Base-by-base conservation (phyloP, 768 basidiomycete genomes). In the Paxillus involutus region DNA sequence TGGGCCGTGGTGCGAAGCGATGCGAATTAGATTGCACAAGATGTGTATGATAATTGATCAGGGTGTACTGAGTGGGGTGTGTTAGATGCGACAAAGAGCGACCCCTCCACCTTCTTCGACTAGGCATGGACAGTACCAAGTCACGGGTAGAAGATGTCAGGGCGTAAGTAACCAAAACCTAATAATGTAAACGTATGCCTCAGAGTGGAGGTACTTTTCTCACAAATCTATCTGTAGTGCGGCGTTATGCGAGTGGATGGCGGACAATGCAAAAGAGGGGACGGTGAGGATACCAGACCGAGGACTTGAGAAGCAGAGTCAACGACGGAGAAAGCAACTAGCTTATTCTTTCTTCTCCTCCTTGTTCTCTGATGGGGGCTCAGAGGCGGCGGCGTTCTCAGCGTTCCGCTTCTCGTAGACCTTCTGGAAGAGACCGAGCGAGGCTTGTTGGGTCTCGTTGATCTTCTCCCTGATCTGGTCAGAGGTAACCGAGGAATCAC, bases 361-460 rank as follows among this genome's bases (percentile, higher is more conserved):
- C 60, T 77, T 79, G 66, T 74, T 73, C 64, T 75, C 71, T 7
- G 71, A 35, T 70, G 64, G 46, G 70, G 75, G 55, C 76, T 79
- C 52, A 19, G 80, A 75, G 17, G 81, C 67, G 37, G 69, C 75
- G 59, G 69, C 75, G 59, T 80, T 81, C 74, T 92, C 90, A 29
- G 89, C 87, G 61, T 82, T 84, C 53, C 88, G 84, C 83, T 96
- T 96, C 81, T 94, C 92, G 70, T 95, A 94, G 13, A 92, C 85
- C 86, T 94, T 96, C 75, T 96, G 90, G 95, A 98, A 98, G 55
- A 98, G 87, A 55, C 91, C 91, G 36, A 98, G 84, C 16, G 93
- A 95, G 14, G 95, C 96, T 64, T 90, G 87, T 68, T 98, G 96
- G 5, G 94, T 93, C 76, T 94, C 93, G 70, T 80, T 85, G 66